Evolutionary conservation across 208 protist species (phyloP).

Genomic region (Borovskyia barvae): DNA sequence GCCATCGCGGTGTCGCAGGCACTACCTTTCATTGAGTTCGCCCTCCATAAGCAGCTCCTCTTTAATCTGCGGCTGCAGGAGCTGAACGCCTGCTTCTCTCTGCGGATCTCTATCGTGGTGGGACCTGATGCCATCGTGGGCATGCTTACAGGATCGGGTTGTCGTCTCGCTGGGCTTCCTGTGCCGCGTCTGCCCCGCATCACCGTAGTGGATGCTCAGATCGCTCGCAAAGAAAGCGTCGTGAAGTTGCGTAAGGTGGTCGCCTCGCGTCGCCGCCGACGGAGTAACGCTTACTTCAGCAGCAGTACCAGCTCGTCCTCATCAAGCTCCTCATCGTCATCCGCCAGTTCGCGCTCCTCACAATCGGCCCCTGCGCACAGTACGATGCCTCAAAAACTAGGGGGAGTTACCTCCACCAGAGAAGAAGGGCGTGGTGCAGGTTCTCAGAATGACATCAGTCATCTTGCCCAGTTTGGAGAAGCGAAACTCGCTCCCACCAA

Average conservation of each 20-base stretch:
- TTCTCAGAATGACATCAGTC: too few species aligned
- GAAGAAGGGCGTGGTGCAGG: too few species aligned
- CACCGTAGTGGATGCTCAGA: slow-evolving; percentile 54
- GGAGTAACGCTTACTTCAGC: slow-evolving; percentile 5
- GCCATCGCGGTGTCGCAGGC: slow-evolving; percentile 81
- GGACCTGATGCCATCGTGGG: slow-evolving; percentile 73
- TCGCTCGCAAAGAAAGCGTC: slow-evolving; percentile 61
- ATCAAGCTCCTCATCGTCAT: slow-evolving; percentile 20
- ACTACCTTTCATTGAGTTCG: slow-evolving; percentile 88
- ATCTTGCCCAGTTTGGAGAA: too few species aligned
- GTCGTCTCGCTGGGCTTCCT: slow-evolving; percentile 72
- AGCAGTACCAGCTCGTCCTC: slow-evolving; percentile 22
- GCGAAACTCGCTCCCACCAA: too few species aligned
- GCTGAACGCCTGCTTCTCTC: slow-evolving; percentile 86
- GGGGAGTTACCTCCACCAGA: too few species aligned
- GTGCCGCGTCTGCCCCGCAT: slow-evolving; percentile 59
- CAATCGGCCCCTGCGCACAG: background rate
- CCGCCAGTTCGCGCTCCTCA: slow-evolving; percentile 1
- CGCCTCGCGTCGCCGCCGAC: slow-evolving; percentile 30
- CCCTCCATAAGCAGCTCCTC: slow-evolving; percentile 89
- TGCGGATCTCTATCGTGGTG: slow-evolving; percentile 75
- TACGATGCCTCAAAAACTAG: background rate
- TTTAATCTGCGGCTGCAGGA: slow-evolving; percentile 78
- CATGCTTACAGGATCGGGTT: slow-evolving; percentile 74
- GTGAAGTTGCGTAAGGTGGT: slow-evolving; percentile 64